These are phyloP conservation scores for Maudiozyma barnettii DNA, from an alignment of 805 yeast species.

Conservation along the genomic window DNA sequence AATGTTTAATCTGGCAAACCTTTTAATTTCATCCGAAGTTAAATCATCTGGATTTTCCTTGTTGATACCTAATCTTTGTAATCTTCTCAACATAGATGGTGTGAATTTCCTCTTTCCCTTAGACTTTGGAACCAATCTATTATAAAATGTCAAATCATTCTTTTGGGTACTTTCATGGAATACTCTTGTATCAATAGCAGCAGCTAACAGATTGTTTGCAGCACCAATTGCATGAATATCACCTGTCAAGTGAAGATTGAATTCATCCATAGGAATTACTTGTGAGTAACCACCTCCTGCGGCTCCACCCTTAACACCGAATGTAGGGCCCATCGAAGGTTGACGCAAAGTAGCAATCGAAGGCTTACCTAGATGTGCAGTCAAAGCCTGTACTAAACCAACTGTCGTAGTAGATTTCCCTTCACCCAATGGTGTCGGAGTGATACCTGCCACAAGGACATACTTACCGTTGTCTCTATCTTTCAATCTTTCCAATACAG, in stretches of 20 bases:
- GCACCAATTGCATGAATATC: slow-evolving; percentile 94
- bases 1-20: slow-evolving; percentile 76
- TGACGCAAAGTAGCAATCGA: slow-evolving; percentile 94
- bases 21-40: slow-evolving; percentile 61
- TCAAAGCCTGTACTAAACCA: slow-evolving; percentile 90
- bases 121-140: slow-evolving; percentile 77
- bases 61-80: slow-evolving; percentile 69
- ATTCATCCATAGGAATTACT: slow-evolving; percentile 98
- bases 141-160: slow-evolving; percentile 65
- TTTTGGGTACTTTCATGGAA: slow-evolving; percentile 88
- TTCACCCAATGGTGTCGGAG: slow-evolving; percentile 97
- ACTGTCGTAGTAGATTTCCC: slow-evolving; percentile 96
- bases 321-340: slow-evolving; percentile 99
- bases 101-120: slow-evolving; percentile 75
- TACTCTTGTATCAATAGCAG: slow-evolving; percentile 94
- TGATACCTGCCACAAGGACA: slow-evolving; percentile 90
- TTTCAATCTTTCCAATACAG: slow-evolving; percentile 58
- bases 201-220: slow-evolving; percentile 88
- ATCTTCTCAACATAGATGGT: slow-evolving; percentile 65
- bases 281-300: slow-evolving; percentile 99
- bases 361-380: slow-evolving; percentile 75
- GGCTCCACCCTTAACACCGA: slow-evolving; percentile 98
- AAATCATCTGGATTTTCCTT: slow-evolving; percentile 74
- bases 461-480: slow-evolving; percentile 66
- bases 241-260: slow-evolving; percentile 94